Percentiles rank a stretch among this genome's conserved stretches.
These are phyloP conservation scores for Ensete glaucum DNA, from an alignment of 176 grass and related monocot species.

Conservation along the genomic window DNA sequence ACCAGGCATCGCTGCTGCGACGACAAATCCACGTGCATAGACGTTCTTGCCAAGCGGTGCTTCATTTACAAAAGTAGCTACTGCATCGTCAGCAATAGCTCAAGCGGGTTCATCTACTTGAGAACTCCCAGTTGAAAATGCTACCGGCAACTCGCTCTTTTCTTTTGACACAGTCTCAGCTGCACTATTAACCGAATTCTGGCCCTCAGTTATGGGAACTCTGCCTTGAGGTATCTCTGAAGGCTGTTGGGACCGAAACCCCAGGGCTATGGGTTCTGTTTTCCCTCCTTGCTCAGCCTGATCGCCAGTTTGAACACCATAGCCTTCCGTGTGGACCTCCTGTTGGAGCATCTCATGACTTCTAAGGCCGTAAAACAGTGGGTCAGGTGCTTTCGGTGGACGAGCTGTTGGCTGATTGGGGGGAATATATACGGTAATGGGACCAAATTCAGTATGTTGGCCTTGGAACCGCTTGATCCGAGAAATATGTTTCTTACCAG, in stretches of 20 bases:
- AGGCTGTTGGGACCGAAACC: neutral
- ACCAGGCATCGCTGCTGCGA: neutral
- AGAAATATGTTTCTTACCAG: conserved; percentile 41
- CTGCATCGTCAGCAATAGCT: neutral
- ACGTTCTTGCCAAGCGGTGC: neutral
- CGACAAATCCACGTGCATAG: neutral
- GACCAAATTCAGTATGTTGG: conserved; percentile 29
- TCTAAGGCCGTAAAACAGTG: conserved; percentile 38
- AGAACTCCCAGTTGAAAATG: neutral
- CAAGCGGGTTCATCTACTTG: neutral
- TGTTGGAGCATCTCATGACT: conserved; percentile 31
- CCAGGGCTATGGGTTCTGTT: neutral
- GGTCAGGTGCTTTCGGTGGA: conserved; percentile 23
- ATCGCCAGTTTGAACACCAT: neutral
- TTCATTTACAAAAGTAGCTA: neutral
- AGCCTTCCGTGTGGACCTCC: conserved; percentile 1
- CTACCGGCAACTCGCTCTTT: neutral
- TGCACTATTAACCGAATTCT: neutral
- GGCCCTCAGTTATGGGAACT: neutral
- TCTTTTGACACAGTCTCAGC: neutral
- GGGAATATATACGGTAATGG: conserved; percentile 32
- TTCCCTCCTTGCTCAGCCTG: neutral
- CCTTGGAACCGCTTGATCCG: conserved; percentile 37
- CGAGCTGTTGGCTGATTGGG: conserved; percentile 29
- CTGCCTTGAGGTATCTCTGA: neutral